Conservation (phyloP, 2,329 filamentous ascomycete species). For the Amphichorda felina region DNA sequence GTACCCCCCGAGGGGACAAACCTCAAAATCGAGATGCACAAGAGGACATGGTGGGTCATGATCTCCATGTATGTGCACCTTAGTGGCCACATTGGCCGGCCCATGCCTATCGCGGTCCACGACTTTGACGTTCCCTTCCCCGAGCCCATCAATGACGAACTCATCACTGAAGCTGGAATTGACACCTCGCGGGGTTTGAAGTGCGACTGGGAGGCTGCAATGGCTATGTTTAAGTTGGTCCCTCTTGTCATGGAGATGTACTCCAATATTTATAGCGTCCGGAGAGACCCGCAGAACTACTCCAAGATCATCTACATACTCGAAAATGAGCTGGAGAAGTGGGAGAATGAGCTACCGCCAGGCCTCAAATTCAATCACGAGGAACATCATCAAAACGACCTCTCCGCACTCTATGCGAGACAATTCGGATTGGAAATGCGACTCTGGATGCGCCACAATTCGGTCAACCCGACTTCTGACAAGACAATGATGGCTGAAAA, state of each 20-base stretch:
- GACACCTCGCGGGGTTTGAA: not conserved
- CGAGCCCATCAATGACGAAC: conserved; percentile 57
- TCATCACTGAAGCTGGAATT: conserved; percentile 53
- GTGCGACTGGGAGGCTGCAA: conserved; percentile 47
- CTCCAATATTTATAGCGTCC: conserved; percentile 62
- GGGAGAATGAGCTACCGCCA: conserved; percentile 51
- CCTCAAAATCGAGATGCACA: conserved; percentile 65
- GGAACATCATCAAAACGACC: conserved; percentile 27
- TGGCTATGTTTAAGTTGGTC: conserved; percentile 53
- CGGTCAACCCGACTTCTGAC: conserved; percentile 43
- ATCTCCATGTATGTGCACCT: conserved; percentile 56
- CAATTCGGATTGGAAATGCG: conserved; percentile 44
- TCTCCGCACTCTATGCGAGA: conserved; percentile 43
- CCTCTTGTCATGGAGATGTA: conserved; percentile 64
- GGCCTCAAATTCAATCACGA: conserved; percentile 35
- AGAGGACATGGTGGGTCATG: conserved; percentile 67
- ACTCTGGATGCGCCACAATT: conserved; percentile 49
- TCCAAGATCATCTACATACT: conserved; percentile 49
- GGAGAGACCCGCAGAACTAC: conserved; percentile 51
- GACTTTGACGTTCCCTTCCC: conserved; percentile 75
- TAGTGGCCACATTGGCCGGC: conserved; percentile 63
- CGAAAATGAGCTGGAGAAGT: conserved; percentile 51
- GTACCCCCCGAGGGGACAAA: conserved; percentile 28
- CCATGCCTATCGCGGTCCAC: conserved; percentile 60
- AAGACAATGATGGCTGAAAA: conserved; percentile 46